Conservation (phyloP, 2,329 filamentous ascomycete species). For the Chaetomium sp. region DNA sequence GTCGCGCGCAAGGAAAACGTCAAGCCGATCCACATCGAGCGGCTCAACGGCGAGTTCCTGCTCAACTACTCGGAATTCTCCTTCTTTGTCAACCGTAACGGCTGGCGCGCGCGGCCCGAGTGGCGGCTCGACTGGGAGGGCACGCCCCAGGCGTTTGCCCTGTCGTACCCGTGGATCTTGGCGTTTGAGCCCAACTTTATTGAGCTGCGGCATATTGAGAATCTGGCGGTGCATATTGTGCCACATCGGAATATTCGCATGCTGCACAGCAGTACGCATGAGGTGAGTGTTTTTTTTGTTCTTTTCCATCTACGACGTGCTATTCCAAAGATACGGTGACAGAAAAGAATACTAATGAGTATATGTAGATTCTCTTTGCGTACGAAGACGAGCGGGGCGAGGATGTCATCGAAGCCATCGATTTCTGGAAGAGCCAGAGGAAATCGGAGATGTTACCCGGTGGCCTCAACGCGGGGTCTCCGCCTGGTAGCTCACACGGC, state of each 20-base stretch:
- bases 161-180: slow-evolving; percentile 94
- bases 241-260: slow-evolving; percentile 95
- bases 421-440: slow-evolving; percentile 80
- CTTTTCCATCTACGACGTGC: background rate
- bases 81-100: slow-evolving; percentile 98
- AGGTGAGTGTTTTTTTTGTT: slow-evolving; percentile 57
- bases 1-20: slow-evolving; percentile 90
- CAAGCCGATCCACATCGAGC: slow-evolving; percentile 93
- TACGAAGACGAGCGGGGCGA: slow-evolving; percentile 94
- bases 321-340: background rate
- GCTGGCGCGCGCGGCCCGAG: slow-evolving; percentile 90
- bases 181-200: slow-evolving; percentile 98
- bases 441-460: slow-evolving; percentile 32
- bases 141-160: slow-evolving; percentile 81
- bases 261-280: slow-evolving; percentile 93
- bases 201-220: slow-evolving; percentile 92
- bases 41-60: slow-evolving; percentile 92
- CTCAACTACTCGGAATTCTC: slow-evolving; percentile 98
- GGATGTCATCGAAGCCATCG: slow-evolving; percentile 87
- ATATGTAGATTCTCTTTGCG: slow-evolving; percentile 79
- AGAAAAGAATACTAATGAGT: background rate
- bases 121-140: slow-evolving; percentile 99
- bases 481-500: slow-evolving; percentile 6
- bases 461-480: slow-evolving; percentile 2
- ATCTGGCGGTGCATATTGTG: slow-evolving; percentile 88